Percentiles rank a stretch among this genome's conserved stretches.
Conservation (phyloP, 352 stramenopile species). For the Globisporangium cederbergense region DNA sequence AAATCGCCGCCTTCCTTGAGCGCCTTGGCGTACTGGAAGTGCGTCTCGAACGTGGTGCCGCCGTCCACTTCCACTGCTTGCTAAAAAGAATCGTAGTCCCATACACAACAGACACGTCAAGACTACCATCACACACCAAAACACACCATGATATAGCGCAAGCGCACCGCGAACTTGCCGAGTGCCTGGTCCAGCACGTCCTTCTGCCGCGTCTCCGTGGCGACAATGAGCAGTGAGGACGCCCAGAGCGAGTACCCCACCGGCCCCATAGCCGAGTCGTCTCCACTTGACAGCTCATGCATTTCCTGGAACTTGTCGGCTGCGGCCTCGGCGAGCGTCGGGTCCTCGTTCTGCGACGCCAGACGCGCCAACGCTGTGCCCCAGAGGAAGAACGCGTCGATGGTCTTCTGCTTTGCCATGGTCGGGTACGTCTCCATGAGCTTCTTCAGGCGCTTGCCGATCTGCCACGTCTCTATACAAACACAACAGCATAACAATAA, state of each 20-base stretch:
- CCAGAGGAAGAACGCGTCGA: slow-evolving; percentile 82
- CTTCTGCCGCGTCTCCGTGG: slow-evolving; percentile 60
- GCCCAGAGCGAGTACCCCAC: slow-evolving; percentile 80
- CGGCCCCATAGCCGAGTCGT: slow-evolving; percentile 61
- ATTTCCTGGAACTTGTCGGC: slow-evolving; percentile 85
- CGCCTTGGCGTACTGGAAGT: slow-evolving; percentile 77
- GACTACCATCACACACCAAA: not conserved
- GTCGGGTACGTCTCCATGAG: slow-evolving; percentile 58
- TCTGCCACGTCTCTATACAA: slow-evolving; percentile 75
- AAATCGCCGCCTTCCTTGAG: slow-evolving; percentile 69
- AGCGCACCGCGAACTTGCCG: slow-evolving; percentile 46
- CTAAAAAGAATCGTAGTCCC: slow-evolving; percentile 16
- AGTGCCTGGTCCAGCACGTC: slow-evolving; percentile 59
- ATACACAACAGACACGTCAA: not conserved
- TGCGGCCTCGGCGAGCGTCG: slow-evolving; percentile 62
- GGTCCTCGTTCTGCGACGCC: slow-evolving; percentile 73
- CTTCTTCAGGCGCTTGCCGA: slow-evolving; percentile 81
- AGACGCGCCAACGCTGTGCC: slow-evolving; percentile 70
- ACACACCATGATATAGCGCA: not conserved
- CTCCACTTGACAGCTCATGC: slow-evolving; percentile 37
- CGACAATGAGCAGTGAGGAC: slow-evolving; percentile 71
- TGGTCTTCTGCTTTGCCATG: slow-evolving; percentile 46
- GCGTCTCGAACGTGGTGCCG: slow-evolving; percentile 78
- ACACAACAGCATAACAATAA: not conserved
- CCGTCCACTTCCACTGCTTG: slow-evolving; percentile 77